Base-by-base conservation (phyloP, 164 flowering plant genomes). In the Macadamia integrifolia region DNA sequence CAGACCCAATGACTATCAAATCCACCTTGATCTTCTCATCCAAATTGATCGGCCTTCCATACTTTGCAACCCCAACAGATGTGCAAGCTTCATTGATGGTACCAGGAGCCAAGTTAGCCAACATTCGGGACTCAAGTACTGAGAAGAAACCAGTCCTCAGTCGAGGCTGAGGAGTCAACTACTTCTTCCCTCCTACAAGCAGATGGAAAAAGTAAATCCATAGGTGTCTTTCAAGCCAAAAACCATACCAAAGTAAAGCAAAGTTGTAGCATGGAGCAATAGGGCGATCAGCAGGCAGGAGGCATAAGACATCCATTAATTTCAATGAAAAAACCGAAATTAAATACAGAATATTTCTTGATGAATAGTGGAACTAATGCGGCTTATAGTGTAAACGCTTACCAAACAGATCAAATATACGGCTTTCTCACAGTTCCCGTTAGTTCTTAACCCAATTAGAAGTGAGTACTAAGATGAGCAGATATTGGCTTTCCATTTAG, bases 101-200 rank as follows among this genome's bases (percentile, higher is more conserved):
- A 48, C 67, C 62, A 60, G 85, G 77, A 60, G 68, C 68, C 58
- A 89, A 69, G 80, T 78, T 80, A 60, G 68, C 68, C 58, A 89
- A 69, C 81, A 79, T 80, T 17, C 49, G 40, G 5, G 81, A 74
- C 64, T 89, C 93, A 67, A 92, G 76, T 50, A 92, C 72, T 6
- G 95, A 89, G 80, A 92, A 92, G 77, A 92, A 92, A 11, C 95
- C 97, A 0, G 93, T 92, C 78, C 96, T 85, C 66, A 92, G 59
- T 14, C 96, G 90, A 7, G 98, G 98, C 74, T 92, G 98, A 65
- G 98, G 98, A 64, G 98, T 92, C 61, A 92, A 78, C 69, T 90
- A 78, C 80, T 84, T 82, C 80, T 90, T 90, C 32, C 84, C 93
- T 57, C 81, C 98, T 92, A 77, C 65, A 57, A n/a, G 23, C 31